Evolutionary conservation across 306 rosid genomes (phyloP).

Genomic region (Cucurbita maxima): DNA sequence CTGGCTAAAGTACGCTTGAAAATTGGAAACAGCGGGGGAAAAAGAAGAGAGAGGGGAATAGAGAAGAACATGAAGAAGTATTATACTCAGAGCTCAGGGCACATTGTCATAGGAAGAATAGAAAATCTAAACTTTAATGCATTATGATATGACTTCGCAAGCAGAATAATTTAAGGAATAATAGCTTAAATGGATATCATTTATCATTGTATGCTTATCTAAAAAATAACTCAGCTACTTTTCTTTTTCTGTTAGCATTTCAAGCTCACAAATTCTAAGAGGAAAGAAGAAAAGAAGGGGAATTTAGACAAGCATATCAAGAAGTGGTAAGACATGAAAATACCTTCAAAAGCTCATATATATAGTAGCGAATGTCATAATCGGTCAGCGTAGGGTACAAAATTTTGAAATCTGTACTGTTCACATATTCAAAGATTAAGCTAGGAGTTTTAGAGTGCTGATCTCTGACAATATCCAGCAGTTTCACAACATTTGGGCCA

Average conservation of each 20-base stretch:
- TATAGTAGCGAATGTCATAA: slow-evolving; percentile 32
- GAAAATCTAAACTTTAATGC: not conserved
- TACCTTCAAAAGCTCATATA: slow-evolving; percentile 33
- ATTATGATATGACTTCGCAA: not conserved
- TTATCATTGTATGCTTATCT: not conserved
- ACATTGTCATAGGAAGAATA: too few species aligned
- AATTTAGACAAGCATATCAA: not conserved
- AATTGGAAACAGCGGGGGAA: not conserved
- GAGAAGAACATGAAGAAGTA: not conserved
- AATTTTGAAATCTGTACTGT: slow-evolving; percentile 29
- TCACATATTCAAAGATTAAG: slow-evolving; percentile 26
- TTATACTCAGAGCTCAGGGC: not conserved
- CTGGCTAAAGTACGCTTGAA: not conserved
- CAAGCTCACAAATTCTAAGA: not conserved
- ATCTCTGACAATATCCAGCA: slow-evolving; percentile 27
- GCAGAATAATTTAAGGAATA: not conserved
- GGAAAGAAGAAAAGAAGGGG: not conserved
- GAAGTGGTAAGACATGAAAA: not conserved
- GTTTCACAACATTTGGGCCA: slow-evolving; percentile 29
- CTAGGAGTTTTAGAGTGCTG: slow-evolving; percentile 30
- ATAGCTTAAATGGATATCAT: not conserved
- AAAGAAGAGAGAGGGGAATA: not conserved
- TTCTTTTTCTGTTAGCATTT: not conserved
- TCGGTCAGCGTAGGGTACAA: slow-evolving; percentile 25
- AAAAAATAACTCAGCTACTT: not conserved